Percentiles rank a stretch among this genome's conserved stretches.
These are phyloP conservation scores for Claviceps purpurea DNA, from an alignment of 2,329 filamentous ascomycete genomes.

Conservation along the genomic window DNA sequence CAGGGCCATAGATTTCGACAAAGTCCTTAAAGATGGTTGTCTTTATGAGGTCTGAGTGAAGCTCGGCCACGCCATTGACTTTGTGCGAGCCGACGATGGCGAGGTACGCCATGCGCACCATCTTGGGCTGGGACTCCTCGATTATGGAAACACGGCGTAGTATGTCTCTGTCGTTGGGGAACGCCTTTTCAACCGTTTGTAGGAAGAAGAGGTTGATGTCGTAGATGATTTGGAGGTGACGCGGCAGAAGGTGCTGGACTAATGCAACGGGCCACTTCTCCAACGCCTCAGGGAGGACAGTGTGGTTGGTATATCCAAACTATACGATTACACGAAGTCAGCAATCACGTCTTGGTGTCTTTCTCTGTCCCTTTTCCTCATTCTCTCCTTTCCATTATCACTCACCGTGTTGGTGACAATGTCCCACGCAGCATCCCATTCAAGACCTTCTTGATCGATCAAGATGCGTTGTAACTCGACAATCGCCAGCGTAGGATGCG, in stretches of 20 bases:
- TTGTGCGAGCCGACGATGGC: constrained; percentile 97
- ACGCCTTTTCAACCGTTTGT: constrained; percentile 76
- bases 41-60: constrained; percentile 96
- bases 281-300: constrained; percentile 86
- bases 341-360: not conserved
- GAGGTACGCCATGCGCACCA: constrained; percentile 93
- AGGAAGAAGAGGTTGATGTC: constrained; percentile 95
- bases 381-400: not conserved
- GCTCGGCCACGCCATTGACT: constrained; percentile 94
- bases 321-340: constrained; percentile 10
- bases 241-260: constrained; percentile 81
- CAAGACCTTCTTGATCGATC: constrained; percentile 75
- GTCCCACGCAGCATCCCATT: constrained; percentile 86
- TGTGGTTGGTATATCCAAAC: constrained; percentile 98
- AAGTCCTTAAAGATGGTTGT: constrained; percentile 99
- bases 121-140: constrained; percentile 91
- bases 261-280: constrained; percentile 98
- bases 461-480: constrained; percentile 92
- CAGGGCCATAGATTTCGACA: constrained; percentile 81
- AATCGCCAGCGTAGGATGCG: constrained; percentile 89
- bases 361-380: not conserved
- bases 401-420: constrained; percentile 58
- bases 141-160: constrained; percentile 87
- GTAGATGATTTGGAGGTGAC: constrained; percentile 94
- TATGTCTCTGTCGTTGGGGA: constrained; percentile 80